Base-by-base conservation (phyloP, 805 yeast species). In the Priceomyces melissophilus region DNA sequence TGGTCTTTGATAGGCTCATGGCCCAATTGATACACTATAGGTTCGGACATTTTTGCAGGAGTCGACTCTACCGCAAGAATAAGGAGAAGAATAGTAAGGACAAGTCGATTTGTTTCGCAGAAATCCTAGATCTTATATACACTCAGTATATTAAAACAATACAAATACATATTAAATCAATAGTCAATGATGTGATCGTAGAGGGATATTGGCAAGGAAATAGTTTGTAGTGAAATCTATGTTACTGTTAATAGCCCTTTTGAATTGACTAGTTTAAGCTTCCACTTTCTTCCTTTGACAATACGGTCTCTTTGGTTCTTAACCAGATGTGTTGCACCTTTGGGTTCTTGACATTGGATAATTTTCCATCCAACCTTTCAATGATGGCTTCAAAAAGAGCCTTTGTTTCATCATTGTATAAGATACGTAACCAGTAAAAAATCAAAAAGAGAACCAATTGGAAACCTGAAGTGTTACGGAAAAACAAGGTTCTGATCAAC, bases 1-100 rank as follows among this genome's bases (percentile, higher is more conserved):
- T 91, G 98, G 60, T 93, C 96, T 56, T 90, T 87, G 55, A 90
- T 87, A 47, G 96, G 91, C 42, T 76, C 76, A 61, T 82, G 86
- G 49, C 95, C 89, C 56, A 91, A 78, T 57, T 78, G 82, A 60
- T 78, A 82, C 31, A 65, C 58, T 27, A 63, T 57, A 38, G 79
- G 72, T 10, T 59, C 38, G 17, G 60, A 42, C 60, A 56, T 57
- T 38, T 13, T 13, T 13, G 17, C 44, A 47, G 53, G 52, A 49
- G 50, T 40, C 45, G 30, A 43, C 49, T 48, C 52, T 43, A 45
- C 52, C 44, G 43, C 26, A 40, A 35, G 25, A n/a, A 14, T 4
- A 29, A 29, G 15, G 32, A 12, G 15, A 4, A 29, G 8, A 5
- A 12, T 12, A n/a, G 8, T 29, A 8, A 14, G 30, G 30, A 10